phyloP scores from a whole-genome alignment of 768 basidiomycete genomes.

The Tephrocybe sp. region DNA sequence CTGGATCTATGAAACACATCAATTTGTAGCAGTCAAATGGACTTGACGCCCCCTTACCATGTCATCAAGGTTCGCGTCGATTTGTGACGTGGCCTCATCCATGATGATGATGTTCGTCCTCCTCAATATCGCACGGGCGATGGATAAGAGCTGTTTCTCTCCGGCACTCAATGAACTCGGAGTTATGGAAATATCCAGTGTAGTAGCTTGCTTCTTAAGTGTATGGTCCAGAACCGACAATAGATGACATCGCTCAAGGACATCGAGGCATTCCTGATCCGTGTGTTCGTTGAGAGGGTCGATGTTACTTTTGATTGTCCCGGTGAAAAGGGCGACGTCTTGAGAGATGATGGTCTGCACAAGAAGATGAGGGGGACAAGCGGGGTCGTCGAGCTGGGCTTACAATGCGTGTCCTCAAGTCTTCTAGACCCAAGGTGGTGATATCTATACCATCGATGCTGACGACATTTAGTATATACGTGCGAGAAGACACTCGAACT shows the following conservation, averaged over 20 bases:
- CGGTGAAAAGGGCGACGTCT: constrained; percentile 74
- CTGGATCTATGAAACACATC: constrained; percentile 51
- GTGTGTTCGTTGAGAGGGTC: constrained; percentile 65
- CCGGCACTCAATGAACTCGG: constrained; percentile 73
- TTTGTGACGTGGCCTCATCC: constrained; percentile 80
- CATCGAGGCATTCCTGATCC: constrained; percentile 62
- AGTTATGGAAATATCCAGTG: constrained; percentile 63
- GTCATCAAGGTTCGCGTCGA: constrained; percentile 70
- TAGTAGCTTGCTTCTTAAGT: constrained; percentile 28
- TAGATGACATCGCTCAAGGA: constrained; percentile 66
- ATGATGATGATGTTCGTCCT: constrained; percentile 68
- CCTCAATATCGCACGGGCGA: constrained; percentile 69
- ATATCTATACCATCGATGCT: constrained; percentile 76
- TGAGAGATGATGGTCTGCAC: constrained; percentile 70
- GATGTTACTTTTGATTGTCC: constrained; percentile 70
- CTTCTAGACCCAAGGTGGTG: constrained; percentile 64
- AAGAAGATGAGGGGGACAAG: neutral
- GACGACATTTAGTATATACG: neutral
- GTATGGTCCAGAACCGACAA: constrained; percentile 40
- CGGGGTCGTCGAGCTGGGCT: constrained; percentile 13
- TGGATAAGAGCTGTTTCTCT: constrained; percentile 72
- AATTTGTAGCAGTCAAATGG: neutral
- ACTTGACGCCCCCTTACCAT: constrained; percentile 39
- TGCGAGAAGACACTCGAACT: constrained; percentile 14
- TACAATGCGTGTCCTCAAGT: constrained; percentile 63